phyloP scores from a whole-genome alignment of 306 rosid species.

The Begonia peltatifolia region DNA sequence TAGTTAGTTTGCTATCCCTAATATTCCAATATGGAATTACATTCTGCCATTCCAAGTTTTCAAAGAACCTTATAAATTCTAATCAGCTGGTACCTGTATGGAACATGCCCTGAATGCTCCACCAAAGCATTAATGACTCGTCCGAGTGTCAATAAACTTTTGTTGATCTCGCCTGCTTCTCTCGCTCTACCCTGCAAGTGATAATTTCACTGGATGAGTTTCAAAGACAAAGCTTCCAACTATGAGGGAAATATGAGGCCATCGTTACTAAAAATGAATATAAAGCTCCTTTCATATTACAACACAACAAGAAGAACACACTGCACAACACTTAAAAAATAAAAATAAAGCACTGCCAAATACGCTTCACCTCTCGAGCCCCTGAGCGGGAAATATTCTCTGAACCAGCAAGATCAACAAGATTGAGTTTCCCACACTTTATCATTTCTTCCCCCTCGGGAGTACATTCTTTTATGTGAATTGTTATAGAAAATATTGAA shows the following conservation, averaged over 20 bases:
- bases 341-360: neutral
- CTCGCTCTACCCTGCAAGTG: conserved; percentile 79
- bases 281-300: too few species aligned
- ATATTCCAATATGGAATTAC: too few species aligned
- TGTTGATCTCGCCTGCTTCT: conserved; percentile 99
- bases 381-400: conserved; percentile 95
- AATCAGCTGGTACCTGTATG: conserved; percentile 53
- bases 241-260: too few species aligned
- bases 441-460: conserved; percentile 84
- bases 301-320: neutral
- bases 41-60: neutral
- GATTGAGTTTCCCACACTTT: conserved; percentile 96
- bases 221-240: too few species aligned
- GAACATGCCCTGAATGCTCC: conserved; percentile 86
- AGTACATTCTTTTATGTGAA: conserved; percentile 69
- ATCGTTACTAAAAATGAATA: too few species aligned
- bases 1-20: conserved; percentile 95
- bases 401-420: conserved; percentile 95
- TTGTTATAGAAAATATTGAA: conserved; percentile 81
- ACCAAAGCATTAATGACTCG: conserved; percentile 93
- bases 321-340: neutral
- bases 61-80: neutral
- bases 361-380: conserved; percentile 69
- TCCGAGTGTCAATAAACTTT: conserved; percentile 94
- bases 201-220: too few species aligned